Evolutionary conservation across 2,329 filamentous ascomycete genomes (phyloP), one percentile per base, ranked within the genome.

Genomic region (Neonectria hederae): DNA sequence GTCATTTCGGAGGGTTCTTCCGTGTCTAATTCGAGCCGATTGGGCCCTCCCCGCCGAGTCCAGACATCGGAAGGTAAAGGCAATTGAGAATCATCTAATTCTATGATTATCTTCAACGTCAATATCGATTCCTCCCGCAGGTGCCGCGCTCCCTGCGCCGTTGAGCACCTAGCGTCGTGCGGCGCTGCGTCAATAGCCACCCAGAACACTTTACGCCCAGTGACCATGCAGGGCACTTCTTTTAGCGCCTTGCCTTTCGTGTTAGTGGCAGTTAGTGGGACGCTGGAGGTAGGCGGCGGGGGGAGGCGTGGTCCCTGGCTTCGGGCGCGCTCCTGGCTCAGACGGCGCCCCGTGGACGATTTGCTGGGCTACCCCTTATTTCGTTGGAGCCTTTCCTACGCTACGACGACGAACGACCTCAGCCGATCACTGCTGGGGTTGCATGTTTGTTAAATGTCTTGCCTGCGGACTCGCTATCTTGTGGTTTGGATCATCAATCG

Each of bases 291-390:
- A 48, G 48, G 45, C 35, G 42, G 46, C 17, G 14, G 45, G 2
- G 54, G 28, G 30, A 10, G 32, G 43, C 26, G 52, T 45, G 32
- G 49, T 49, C 54, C 60, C 54, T 53, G 51, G 53, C 53, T 62
- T 21, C 35, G 35, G n/a, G 38, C 54, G 45, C 32, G 59, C 53
- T 56, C 28, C 35, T 49, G 28, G 43, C 28, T 48, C 42, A 30
- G 19, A 24, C 32, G 60, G 54, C 54, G 60, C 58, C 58, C 43
- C 58, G 51, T 61, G 58, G 58, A 42, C 49, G 24, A 32, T 30
- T 49, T 21, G 32, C 60, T 49, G 60, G 54, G 49, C 32, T 63
- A 54, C 60, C 60, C 60, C 60, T 63, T 63, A 58, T 63, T 63
- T 24, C 53, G 58, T 49, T 26, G 48, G 35, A 32, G 28, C 35